Evolutionary conservation across 2,329 filamentous ascomycete species (phyloP).

Genomic region (Ramularia endophylla): DNA sequence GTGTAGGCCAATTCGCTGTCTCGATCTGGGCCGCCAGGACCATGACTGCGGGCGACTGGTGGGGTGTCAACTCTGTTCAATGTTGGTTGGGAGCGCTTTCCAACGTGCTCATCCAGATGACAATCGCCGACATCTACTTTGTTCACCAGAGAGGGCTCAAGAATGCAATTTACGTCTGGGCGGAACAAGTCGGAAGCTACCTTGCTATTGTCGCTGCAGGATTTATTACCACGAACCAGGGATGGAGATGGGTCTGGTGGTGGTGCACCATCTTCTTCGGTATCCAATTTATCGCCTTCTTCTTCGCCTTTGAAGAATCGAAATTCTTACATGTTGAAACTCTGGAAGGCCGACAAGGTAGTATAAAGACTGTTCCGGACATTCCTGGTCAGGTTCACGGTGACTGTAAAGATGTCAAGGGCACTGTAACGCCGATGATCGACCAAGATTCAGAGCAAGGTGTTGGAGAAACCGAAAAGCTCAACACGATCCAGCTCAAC

Average conservation of each 20-base stretch:
- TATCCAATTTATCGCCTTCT: slow-evolving; percentile 33
- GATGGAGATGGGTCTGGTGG: slow-evolving; percentile 47
- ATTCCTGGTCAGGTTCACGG: slow-evolving; percentile 7
- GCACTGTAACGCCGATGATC: slow-evolving; percentile 3
- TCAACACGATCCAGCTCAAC: slow-evolving; percentile 24
- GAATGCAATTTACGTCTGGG: slow-evolving; percentile 44
- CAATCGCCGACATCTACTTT: slow-evolving; percentile 41
- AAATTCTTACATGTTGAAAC: slow-evolving; percentile 21
- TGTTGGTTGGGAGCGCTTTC: slow-evolving; percentile 44
- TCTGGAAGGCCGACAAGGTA: slow-evolving; percentile 18
- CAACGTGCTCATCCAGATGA: slow-evolving; percentile 50
- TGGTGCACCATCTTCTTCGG: slow-evolving; percentile 39
- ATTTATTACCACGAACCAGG: slow-evolving; percentile 37
- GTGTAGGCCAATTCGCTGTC: slow-evolving; percentile 43
- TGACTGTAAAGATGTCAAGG: slow-evolving; percentile 11
- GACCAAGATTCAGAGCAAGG: slow-evolving; percentile 6
- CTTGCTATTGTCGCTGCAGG: slow-evolving; percentile 38
- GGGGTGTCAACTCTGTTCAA: slow-evolving; percentile 39
- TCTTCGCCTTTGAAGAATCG: slow-evolving; percentile 42
- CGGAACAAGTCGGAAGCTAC: slow-evolving; percentile 30
- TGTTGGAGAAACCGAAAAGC: slow-evolving; percentile 10
- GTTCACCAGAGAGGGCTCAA: slow-evolving; percentile 41
- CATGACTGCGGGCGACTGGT: slow-evolving; percentile 38
- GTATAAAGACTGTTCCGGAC: too few species aligned
- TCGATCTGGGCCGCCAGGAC: slow-evolving; percentile 45